Evolutionary conservation across 108 stramenopile genomes (phyloP).

Genomic region (Nitzschia sp.): DNA sequence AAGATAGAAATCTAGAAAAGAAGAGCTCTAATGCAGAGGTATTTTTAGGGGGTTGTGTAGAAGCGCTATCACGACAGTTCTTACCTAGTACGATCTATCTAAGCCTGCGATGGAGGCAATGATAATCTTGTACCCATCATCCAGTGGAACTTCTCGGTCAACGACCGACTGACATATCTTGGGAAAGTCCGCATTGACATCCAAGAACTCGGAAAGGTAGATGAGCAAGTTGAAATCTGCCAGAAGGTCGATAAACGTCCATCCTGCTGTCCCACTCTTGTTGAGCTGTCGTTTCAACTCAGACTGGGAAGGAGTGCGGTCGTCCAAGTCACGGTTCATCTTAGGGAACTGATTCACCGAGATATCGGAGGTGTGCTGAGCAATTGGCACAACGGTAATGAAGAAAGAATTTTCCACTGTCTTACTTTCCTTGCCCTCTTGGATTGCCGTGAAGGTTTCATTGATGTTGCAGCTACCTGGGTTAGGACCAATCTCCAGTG

Average conservation of each 20-base stretch:
- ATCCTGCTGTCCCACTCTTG: conserved; percentile 84
- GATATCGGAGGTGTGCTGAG: conserved; percentile 83
- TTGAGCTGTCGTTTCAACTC: conserved; percentile 86
- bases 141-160: conserved; percentile 74
- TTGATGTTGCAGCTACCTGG: conserved; percentile 86
- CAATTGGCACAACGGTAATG: conserved; percentile 91
- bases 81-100: conserved; percentile 40
- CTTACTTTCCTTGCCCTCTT: conserved; percentile 89
- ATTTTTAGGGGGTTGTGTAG: too few relatives aligned
- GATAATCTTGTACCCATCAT: conserved; percentile 92
- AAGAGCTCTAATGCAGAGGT: too few relatives aligned
- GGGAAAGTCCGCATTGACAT: conserved; percentile 71
- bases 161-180: conserved; percentile 81
- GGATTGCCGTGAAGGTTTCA: conserved; percentile 96
- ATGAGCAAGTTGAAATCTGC: conserved; percentile 92
- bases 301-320: conserved; percentile 68
- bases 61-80: not conserved
- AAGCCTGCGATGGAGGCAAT: conserved; percentile 85
- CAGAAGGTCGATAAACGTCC: conserved; percentile 88
- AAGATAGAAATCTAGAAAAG: not conserved
- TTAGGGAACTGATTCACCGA: conserved; percentile 84
- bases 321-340: conserved; percentile 79
- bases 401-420: conserved; percentile 96
- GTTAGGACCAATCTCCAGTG: conserved; percentile 77
- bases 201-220: conserved; percentile 84